Conservation (phyloP, 1,284 basidiomycete species). For the Exobasidium rhododendri region DNA sequence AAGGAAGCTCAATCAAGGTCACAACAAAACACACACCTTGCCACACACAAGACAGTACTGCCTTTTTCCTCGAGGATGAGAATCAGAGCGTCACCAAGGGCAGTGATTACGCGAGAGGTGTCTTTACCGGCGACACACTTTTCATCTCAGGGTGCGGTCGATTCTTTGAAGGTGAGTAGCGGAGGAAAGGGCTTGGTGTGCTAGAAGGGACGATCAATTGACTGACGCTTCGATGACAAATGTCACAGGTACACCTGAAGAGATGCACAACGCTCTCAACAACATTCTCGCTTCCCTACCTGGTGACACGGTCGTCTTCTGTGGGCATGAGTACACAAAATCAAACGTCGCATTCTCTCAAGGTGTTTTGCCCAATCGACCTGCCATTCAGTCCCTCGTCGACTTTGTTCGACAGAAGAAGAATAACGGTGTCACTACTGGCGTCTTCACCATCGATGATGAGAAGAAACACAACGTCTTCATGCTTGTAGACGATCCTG, state of each 20-base stretch:
- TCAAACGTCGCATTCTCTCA: conserved; percentile 53
- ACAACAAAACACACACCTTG: conserved; percentile 76
- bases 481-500: conserved; percentile 45
- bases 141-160: conserved; percentile 91
- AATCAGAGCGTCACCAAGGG: conserved; percentile 49
- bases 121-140: conserved; percentile 95
- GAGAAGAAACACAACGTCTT: conserved; percentile 63
- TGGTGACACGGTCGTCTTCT: conserved; percentile 75
- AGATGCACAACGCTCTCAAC: conserved; percentile 82
- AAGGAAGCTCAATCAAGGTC: conserved; percentile 24
- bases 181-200: conserved; percentile 60
- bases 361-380: conserved; percentile 66
- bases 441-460: conserved; percentile 76
- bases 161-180: conserved; percentile 86
- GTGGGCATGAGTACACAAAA: conserved; percentile 67
- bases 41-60: conserved; percentile 95
- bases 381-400: conserved; percentile 62
- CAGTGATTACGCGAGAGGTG: conserved; percentile 63
- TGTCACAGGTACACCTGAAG: conserved; percentile 58
- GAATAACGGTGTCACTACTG: conserved; percentile 64
- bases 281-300: conserved; percentile 69
- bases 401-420: conserved; percentile 22
- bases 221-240: background rate
- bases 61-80: conserved; percentile 71
- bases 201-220: background rate